A percentile compares a stretch with the other conserved stretches of the same genome.
These are phyloP conservation scores for Solanum gracilifrons DNA, from an alignment of 257 asterid genomes.

Conservation along the genomic window DNA sequence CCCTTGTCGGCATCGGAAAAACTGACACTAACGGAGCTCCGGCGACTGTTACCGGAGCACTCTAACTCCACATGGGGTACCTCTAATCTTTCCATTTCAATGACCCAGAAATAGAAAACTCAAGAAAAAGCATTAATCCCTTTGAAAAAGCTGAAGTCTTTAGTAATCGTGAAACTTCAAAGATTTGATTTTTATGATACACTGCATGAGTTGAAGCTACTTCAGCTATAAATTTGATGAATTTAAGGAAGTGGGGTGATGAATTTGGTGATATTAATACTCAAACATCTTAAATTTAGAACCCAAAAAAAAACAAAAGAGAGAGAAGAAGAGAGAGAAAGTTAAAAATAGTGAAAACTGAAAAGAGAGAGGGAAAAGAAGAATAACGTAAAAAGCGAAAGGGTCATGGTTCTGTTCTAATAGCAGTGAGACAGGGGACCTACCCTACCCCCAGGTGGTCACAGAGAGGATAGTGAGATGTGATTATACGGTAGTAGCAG, in stretches of 20 bases:
- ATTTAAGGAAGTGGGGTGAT: neutral
- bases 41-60: neutral
- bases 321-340: neutral
- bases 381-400: neutral
- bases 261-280: neutral
- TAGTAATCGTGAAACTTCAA: neutral
- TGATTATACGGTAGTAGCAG: neutral
- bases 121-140: neutral
- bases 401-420: neutral
- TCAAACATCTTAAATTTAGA: neutral
- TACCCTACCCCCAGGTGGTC: neutral
- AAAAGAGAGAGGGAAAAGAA: neutral
- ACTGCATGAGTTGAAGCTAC: neutral
- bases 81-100: neutral
- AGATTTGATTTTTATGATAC: neutral
- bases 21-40: constrained; percentile 31
- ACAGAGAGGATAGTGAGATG: neutral
- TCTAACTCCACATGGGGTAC: neutral
- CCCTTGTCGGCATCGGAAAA: constrained; percentile 71
- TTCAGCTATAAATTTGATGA: neutral
- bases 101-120: neutral
- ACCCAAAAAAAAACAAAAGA: neutral
- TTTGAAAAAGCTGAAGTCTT: neutral
- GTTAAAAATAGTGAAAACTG: neutral
- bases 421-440: neutral